Evolutionary conservation across 164 flowering plant species (phyloP).

Genomic region (Sedum album): DNA sequence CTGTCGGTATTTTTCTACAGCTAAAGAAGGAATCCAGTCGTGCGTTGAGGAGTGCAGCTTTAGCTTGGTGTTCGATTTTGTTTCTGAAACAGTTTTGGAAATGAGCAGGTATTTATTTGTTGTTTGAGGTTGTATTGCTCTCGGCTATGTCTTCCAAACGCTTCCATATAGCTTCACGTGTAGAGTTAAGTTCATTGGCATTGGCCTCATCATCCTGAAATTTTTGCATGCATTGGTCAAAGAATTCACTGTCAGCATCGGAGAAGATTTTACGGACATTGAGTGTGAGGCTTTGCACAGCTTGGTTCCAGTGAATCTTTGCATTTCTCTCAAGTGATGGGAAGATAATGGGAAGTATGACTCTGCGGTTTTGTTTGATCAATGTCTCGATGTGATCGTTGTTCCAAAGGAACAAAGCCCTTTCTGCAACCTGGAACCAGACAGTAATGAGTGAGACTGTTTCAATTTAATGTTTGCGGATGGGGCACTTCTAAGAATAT

Average conservation of each 20-base stretch:
- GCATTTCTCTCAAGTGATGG: constrained; percentile 1
- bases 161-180: background rate
- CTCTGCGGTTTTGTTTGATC: background rate
- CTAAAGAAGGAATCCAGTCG: background rate
- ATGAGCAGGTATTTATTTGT: background rate
- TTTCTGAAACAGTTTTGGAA: background rate
- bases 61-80: background rate
- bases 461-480: no score
- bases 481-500: no score
- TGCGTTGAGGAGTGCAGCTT: background rate
- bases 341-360: no score
- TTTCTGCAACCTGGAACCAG: background rate
- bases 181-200: background rate
- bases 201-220: constrained; percentile 1
- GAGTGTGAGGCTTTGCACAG: constrained; percentile 1
- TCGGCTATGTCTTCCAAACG: background rate
- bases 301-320: background rate
- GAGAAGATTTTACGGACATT: no score
- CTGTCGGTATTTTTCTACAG: background rate
- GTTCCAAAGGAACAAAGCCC: constrained; percentile 2
- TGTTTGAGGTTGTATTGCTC: background rate
- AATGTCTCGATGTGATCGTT: background rate
- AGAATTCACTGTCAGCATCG: background rate
- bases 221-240: background rate
- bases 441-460: background rate